These are phyloP conservation scores for Citrullus amarus DNA, from an alignment of 306 rosid genomes.

Conservation along the genomic window DNA sequence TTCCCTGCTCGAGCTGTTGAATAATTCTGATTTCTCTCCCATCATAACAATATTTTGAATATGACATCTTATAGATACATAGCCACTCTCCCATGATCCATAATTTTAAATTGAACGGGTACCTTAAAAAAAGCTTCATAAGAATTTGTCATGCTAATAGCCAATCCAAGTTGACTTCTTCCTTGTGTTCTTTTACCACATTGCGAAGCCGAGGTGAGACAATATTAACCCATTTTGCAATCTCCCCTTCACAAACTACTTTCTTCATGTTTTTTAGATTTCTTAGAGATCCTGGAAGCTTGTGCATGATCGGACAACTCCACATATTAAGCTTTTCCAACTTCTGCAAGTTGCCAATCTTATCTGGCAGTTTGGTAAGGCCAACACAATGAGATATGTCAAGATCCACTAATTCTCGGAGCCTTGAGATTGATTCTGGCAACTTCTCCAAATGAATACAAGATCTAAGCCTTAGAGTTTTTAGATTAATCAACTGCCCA, in stretches of 20 bases:
- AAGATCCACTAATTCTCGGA: slow-evolving; percentile 21
- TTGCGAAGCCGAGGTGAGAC: neutral
- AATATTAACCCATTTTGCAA: neutral
- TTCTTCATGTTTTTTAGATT: neutral
- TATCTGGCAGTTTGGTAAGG: slow-evolving; percentile 26
- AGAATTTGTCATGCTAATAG: neutral
- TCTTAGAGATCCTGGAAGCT: slow-evolving; percentile 22
- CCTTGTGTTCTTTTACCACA: neutral
- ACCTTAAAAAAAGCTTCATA: slow-evolving; percentile 1
- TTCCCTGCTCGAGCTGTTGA: neutral
- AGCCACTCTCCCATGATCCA: neutral
- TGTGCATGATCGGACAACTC: slow-evolving; percentile 18
- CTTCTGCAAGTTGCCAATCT: slow-evolving; percentile 20
- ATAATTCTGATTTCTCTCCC: neutral
- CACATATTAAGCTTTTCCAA: slow-evolving; percentile 18
- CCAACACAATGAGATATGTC: slow-evolving; percentile 39
- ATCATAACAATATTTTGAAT: neutral
- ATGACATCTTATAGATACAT: neutral
- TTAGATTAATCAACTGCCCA: slow-evolving; percentile 25
- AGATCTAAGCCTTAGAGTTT: slow-evolving; percentile 29
- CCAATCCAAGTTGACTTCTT: slow-evolving; percentile 1
- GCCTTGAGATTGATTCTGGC: slow-evolving; percentile 26
- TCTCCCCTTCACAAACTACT: neutral
- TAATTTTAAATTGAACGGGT: neutral
- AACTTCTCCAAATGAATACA: slow-evolving; percentile 28